Percentiles rank a stretch among this genome's conserved stretches.
phyloP scores from a whole-genome alignment of 345 rosid genomes.

The Ricinus communis region DNA sequence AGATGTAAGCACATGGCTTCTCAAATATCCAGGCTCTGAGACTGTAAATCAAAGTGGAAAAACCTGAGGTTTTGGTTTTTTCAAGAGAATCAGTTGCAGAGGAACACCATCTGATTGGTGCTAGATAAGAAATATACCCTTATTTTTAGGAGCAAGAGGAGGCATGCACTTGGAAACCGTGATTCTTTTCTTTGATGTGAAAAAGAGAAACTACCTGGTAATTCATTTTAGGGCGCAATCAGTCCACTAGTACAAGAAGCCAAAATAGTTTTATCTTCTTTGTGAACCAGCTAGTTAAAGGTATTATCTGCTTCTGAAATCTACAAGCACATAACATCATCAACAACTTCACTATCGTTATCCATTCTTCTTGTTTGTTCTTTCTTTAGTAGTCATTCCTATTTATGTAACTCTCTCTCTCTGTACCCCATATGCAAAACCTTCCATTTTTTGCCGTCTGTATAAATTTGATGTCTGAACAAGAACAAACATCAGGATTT shows the following conservation, averaged over 20 bases:
- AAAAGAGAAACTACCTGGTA: background rate
- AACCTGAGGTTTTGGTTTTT: constrained; percentile 32
- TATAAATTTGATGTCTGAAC: background rate
- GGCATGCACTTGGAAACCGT: constrained; percentile 18
- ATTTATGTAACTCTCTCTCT: background rate
- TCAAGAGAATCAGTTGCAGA: constrained; percentile 44
- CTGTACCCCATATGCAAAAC: background rate
- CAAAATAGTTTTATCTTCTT: background rate
- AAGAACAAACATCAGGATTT: background rate
- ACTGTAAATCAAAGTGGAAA: constrained; percentile 24
- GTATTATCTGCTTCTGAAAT: constrained; percentile 15
- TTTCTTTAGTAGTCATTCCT: background rate
- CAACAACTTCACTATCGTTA: background rate
- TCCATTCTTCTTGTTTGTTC: background rate
- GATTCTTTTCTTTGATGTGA: background rate
- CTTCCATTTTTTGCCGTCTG: background rate
- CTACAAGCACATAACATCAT: background rate
- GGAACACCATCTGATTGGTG: constrained; percentile 27
- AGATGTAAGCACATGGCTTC: constrained; percentile 59
- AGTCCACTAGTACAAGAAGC: background rate
- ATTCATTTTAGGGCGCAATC: constrained; percentile 1
- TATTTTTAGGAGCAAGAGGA: constrained; percentile 15
- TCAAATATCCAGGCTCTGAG: constrained; percentile 49
- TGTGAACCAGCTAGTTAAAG: constrained; percentile 9
- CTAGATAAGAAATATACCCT: constrained; percentile 13